These are phyloP conservation scores for Limnanthes douglasii DNA, from an alignment of 345 rosid genomes.

Conservation along the genomic window DNA sequence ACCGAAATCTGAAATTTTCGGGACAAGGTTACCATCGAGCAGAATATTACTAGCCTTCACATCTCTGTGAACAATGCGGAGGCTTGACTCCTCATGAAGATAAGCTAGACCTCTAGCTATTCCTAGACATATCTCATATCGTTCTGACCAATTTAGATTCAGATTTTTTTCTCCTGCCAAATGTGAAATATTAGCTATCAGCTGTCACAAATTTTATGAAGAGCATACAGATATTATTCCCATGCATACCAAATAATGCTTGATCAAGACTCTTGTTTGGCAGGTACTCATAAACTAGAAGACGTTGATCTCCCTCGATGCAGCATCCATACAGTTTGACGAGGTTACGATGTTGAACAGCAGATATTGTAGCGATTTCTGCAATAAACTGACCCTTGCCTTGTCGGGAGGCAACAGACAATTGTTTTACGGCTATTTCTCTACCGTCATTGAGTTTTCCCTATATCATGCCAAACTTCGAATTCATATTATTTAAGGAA, in stretches of 20 bases:
- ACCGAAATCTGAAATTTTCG: conserved; percentile 30
- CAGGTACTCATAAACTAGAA: conserved; percentile 44
- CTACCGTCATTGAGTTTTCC: conserved; percentile 14
- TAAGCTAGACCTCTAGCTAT: conserved; percentile 45
- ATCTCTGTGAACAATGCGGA: conserved; percentile 45
- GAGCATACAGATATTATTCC: not conserved
- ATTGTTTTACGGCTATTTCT: conserved; percentile 37
- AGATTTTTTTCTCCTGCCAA: conserved; percentile 23
- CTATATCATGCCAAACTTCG: conserved; percentile 9
- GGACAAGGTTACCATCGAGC: conserved; percentile 26
- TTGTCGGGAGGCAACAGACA: conserved; percentile 39
- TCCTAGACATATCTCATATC: conserved; percentile 35
- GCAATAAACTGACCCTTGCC: conserved; percentile 49
- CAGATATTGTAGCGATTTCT: conserved; percentile 33
- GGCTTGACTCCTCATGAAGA: conserved; percentile 53
- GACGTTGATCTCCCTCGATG: conserved; percentile 12
- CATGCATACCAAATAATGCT: conserved; percentile 16
- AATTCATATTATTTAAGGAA: too few species aligned
- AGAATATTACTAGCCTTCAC: conserved; percentile 47
- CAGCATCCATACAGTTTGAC: conserved; percentile 17
- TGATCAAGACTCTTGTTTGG: conserved; percentile 48
- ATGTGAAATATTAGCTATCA: too few species aligned
- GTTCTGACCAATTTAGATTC: conserved; percentile 33
- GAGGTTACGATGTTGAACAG: conserved; percentile 13
- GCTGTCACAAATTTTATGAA: not conserved